Conservation (phyloP, 768 basidiomycete species). For the Gloeopeniophorella convolvens region DNA sequence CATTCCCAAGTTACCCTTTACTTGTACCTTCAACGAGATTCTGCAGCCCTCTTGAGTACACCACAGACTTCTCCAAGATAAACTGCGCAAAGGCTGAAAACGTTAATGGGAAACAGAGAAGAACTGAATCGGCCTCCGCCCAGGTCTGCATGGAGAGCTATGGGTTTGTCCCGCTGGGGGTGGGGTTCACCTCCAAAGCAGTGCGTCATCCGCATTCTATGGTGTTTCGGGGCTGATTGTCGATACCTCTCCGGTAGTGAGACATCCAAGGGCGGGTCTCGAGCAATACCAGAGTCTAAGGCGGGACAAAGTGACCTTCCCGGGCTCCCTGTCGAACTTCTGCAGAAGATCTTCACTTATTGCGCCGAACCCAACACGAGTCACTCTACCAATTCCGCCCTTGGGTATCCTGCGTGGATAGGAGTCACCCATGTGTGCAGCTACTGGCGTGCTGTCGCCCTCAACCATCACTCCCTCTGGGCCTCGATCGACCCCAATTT, state of each 20-base stretch:
- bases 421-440: conserved; percentile 12
- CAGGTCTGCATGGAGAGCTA: not conserved
- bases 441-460: conserved; percentile 10
- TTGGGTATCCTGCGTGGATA: conserved; percentile 13
- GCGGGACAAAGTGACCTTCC: too few species aligned
- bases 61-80: too few species aligned
- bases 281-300: too few species aligned
- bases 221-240: too few species aligned
- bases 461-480: conserved; percentile 13
- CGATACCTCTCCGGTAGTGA: too few species aligned
- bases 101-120: too few species aligned
- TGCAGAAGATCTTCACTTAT: conserved; percentile 7
- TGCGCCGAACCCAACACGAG: not conserved
- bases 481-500: conserved; percentile 7
- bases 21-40: too few species aligned
- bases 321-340: conserved; percentile 9
- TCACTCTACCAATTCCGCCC: not conserved
- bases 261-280: too few species aligned
- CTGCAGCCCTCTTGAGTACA: too few species aligned
- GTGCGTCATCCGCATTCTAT: not conserved
- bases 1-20: too few species aligned
- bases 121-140: too few species aligned
- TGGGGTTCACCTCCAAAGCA: not conserved
- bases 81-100: too few species aligned
- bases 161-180: conserved; percentile 3